phyloP scores from a whole-genome alignment of 2,329 filamentous ascomycete species.

The Helotiales sp. region DNA sequence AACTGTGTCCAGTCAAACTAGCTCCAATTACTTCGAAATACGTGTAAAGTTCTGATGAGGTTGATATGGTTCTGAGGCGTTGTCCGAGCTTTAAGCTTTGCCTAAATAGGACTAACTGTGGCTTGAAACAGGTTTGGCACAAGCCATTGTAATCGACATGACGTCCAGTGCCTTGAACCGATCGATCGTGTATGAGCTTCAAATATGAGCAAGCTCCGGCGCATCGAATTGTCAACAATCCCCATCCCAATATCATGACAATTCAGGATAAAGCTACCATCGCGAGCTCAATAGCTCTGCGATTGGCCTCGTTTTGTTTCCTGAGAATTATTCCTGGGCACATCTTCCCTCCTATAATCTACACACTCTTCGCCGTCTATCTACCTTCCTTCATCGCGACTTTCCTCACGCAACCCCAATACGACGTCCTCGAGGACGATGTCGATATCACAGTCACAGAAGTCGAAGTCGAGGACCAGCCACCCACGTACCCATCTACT shows the following conservation, averaged over 20 bases:
- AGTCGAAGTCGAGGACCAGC: slow-evolving; percentile 40
- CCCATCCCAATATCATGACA: too few species aligned
- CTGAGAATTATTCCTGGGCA: slow-evolving; percentile 52
- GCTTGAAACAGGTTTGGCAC: background rate
- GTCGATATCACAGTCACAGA: slow-evolving; percentile 57
- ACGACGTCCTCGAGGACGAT: slow-evolving; percentile 58
- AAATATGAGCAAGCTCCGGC: too few species aligned
- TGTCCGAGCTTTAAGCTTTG: background rate
- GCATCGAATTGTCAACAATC: too few species aligned
- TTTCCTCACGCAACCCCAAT: slow-evolving; percentile 55
- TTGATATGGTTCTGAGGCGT: background rate
- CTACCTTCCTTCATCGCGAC: slow-evolving; percentile 61
- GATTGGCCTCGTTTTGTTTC: slow-evolving; percentile 55
- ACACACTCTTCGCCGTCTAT: slow-evolving; percentile 66
- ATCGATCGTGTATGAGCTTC: too few species aligned
- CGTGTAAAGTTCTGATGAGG: background rate
- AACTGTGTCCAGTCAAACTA: background rate
- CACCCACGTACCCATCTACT: slow-evolving; percentile 23
- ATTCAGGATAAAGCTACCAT: slow-evolving; percentile 30
- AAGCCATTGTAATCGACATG: too few species aligned
- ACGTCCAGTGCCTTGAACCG: too few species aligned
- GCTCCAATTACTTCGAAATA: background rate
- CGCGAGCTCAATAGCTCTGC: slow-evolving; percentile 49
- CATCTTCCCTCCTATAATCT: slow-evolving; percentile 47
- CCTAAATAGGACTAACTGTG: background rate